Evolutionary conservation across 2,329 filamentous ascomycete genomes (phyloP), one percentile per base, ranked within the genome.

Genomic region (Neofusicoccum kwambonambiense): DNA sequence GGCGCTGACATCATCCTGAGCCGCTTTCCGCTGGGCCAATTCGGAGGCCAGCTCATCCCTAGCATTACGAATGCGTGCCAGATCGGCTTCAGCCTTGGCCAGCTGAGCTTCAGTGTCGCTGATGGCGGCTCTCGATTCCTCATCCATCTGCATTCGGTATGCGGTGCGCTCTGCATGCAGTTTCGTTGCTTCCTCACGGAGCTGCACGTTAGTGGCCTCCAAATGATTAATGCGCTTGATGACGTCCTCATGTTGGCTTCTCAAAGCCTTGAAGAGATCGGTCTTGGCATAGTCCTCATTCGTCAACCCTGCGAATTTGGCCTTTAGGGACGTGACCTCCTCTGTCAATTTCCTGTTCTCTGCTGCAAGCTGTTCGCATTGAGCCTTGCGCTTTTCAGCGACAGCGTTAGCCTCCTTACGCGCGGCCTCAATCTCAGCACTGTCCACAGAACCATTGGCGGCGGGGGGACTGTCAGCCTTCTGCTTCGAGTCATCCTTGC

Each of bases 231-330:
- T 89, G 42, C 92, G 89, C 76, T 92, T 94, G 70, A 97, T 92
- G 8, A 96, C 86, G 70, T 98, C 94, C 73, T 98, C 95, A 71
- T 96, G 91, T 72, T 97, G 92, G 27, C 86, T 86, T 78, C 93
- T 96, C 73, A 97, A 86, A 67, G 91, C 88, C 78, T 97, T 98
- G 84, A 97, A 99, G 3, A 97, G 84, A 71, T 97, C 93, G 4
- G 93, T 97, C 65, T 92, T 89, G 45, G 93, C 89, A 74, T 96
- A 98, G 71, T 99, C 95, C 68, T 99, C 95, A 72, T 99, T 95
- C 0, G 91, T 90, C 50, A 93, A 81, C 64, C 86, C 89, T 13
- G 91, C 88, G 54, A 91, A 83, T 75, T 86, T 86, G 15, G 84
- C 78, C 67, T 83, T 93, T 39, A 94, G 80, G 4, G 88, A 85